These are phyloP conservation scores for Globisporangium lucens DNA, from an alignment of 352 stramenopile species.

Conservation along the genomic window DNA sequence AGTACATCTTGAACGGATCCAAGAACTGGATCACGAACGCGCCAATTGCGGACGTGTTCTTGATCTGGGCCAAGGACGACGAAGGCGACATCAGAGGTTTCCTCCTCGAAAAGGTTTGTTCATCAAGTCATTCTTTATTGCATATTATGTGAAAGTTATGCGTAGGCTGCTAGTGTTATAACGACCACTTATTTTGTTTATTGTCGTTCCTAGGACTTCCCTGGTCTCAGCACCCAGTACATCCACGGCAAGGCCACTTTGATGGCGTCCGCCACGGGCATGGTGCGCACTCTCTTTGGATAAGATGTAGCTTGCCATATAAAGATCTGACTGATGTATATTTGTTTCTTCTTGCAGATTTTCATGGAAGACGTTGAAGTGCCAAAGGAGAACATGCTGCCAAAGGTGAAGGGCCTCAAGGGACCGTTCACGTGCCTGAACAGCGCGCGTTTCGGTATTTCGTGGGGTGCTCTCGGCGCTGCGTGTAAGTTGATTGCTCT, in stretches of 20 bases:
- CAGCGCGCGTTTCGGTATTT: constrained; percentile 97
- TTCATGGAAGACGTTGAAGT: constrained; percentile 97
- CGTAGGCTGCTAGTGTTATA: neutral
- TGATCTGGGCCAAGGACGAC: constrained; percentile 97
- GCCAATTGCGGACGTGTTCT: constrained; percentile 96
- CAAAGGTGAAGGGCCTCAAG: constrained; percentile 85
- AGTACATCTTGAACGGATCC: constrained; percentile 96
- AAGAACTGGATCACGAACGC: constrained; percentile 98
- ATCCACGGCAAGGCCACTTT: constrained; percentile 97
- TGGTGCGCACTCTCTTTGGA: constrained; percentile 34
- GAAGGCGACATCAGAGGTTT: constrained; percentile 94
- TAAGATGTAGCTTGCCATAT: neutral
- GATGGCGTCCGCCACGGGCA: constrained; percentile 93
- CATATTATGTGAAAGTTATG: neutral
- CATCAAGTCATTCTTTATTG: neutral
- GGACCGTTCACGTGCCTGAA: constrained; percentile 98
- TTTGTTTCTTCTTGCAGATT: constrained; percentile 57
- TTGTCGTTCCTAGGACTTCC: constrained; percentile 54
- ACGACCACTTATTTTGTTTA: constrained; percentile 1
- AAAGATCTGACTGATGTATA: neutral
- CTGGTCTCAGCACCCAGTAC: constrained; percentile 91
- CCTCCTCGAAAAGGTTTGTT: constrained; percentile 88
- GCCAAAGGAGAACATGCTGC: constrained; percentile 92
- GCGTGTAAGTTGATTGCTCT: constrained; percentile 56
- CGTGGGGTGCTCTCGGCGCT: constrained; percentile 95